phyloP scores from a whole-genome alignment of 2,329 filamentous ascomycete species.

The Calonectria hongkongensis region DNA sequence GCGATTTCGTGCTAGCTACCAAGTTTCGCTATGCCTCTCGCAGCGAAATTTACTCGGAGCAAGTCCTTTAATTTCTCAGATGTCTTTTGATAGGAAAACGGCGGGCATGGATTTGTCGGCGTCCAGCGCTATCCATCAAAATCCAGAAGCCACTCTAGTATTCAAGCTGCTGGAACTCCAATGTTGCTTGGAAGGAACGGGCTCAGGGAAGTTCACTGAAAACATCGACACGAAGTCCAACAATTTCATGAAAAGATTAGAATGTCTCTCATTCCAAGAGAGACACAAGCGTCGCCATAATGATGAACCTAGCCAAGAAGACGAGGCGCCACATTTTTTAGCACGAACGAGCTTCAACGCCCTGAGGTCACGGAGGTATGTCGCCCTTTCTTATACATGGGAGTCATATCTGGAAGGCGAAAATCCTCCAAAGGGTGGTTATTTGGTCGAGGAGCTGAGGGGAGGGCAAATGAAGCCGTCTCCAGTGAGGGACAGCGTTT shows the following conservation, averaged over 20 bases:
- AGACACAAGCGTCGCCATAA: slow-evolving; percentile 1
- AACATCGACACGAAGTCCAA: slow-evolving; percentile 8
- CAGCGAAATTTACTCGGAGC: not conserved
- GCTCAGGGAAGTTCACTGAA: not conserved
- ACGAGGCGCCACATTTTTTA: not conserved
- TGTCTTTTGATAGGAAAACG: not conserved
- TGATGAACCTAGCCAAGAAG: not conserved
- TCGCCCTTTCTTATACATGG: slow-evolving; percentile 18
- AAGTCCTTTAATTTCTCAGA: too few relatives aligned
- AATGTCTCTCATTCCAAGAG: not conserved
- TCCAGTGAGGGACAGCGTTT: slow-evolving; percentile 19
- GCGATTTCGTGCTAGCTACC: not conserved
- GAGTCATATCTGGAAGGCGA: slow-evolving; percentile 6
- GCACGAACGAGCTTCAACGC: slow-evolving; percentile 6
- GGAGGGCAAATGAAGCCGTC: slow-evolving; percentile 11
- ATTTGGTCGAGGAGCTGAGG: slow-evolving; percentile 3
- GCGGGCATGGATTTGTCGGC: not conserved
- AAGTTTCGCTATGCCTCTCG: too few relatives aligned
- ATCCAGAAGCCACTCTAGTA: not conserved
- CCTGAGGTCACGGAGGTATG: slow-evolving; percentile 6
- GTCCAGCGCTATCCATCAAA: not conserved
- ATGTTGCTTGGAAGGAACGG: slow-evolving; percentile 20
- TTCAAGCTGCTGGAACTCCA: slow-evolving; percentile 6
- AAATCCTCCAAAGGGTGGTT: not conserved
- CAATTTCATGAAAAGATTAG: slow-evolving; percentile 7